These are phyloP conservation scores for Aspergillus hortae DNA, from an alignment of 2,329 filamentous ascomycete species.

Conservation along the genomic window DNA sequence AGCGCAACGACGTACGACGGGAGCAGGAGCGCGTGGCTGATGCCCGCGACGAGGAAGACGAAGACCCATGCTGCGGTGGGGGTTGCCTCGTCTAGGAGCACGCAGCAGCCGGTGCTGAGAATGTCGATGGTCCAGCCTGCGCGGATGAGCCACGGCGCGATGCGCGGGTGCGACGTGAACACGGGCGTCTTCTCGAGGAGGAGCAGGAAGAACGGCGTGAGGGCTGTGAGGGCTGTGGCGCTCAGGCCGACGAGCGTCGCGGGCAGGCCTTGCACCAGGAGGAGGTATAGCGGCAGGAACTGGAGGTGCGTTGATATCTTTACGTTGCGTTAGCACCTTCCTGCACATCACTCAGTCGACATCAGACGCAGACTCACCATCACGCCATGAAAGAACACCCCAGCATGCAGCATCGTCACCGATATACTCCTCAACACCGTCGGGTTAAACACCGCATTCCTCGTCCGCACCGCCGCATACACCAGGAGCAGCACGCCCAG, in stretches of 20 bases:
- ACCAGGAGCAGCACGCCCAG: slow-evolving; percentile 30
- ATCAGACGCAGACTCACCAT: slow-evolving; percentile 28
- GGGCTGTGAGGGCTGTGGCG: slow-evolving; percentile 34
- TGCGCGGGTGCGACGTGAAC: slow-evolving; percentile 5
- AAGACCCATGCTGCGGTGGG: slow-evolving; percentile 33
- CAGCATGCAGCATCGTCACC: slow-evolving; percentile 37
- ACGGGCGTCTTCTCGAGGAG: slow-evolving; percentile 13
- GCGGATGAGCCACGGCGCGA: slow-evolving; percentile 42
- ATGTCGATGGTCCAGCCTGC: slow-evolving; percentile 39
- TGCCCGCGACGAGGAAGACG: slow-evolving; percentile 36
- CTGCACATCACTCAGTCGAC: too few relatives aligned
- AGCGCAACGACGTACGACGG: slow-evolving; percentile 36
- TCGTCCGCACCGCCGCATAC: slow-evolving; percentile 34
- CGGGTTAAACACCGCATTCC: slow-evolving; percentile 31
- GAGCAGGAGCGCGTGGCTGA: slow-evolving; percentile 43
- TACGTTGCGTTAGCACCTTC: not conserved
- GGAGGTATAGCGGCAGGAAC: slow-evolving; percentile 42
- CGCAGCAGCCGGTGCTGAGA: slow-evolving; percentile 35
- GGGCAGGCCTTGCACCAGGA: slow-evolving; percentile 32
- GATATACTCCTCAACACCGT: slow-evolving; percentile 36
- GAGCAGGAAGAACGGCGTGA: slow-evolving; percentile 20
- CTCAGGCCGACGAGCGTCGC: slow-evolving; percentile 35
- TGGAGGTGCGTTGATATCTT: slow-evolving; percentile 43
- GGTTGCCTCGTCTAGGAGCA: slow-evolving; percentile 34
- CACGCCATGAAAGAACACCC: slow-evolving; percentile 42